phyloP scores from a whole-genome alignment of 441 rosid genomes.

The Gossypium davidsonii region DNA sequence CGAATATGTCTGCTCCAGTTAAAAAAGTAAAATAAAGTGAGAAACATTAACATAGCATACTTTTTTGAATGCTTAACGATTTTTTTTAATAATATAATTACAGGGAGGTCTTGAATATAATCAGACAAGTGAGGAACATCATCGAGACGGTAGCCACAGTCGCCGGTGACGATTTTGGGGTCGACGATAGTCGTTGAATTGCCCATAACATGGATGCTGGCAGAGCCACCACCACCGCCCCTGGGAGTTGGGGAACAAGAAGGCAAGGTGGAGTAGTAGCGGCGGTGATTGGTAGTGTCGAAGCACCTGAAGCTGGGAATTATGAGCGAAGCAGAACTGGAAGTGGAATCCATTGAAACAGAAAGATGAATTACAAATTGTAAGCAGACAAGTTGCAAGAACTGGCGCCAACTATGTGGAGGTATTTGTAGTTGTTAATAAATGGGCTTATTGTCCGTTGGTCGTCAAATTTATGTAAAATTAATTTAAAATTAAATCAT shows the following conservation, averaged over 20 bases:
- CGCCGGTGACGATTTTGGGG: slow-evolving; percentile 43
- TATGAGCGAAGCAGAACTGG: slow-evolving; percentile 31
- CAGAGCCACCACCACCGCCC: neutral
- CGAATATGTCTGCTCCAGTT: slow-evolving; percentile 20
- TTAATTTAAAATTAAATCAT: neutral
- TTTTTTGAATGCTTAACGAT: neutral
- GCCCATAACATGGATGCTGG: neutral
- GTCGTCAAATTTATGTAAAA: neutral
- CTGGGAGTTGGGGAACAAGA: neutral
- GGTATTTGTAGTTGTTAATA: slow-evolving; percentile 14
- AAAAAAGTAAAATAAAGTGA: neutral
- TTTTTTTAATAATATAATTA: slow-evolving; percentile 7
- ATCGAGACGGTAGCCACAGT: slow-evolving; percentile 55
- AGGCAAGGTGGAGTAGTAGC: slow-evolving; percentile 11
- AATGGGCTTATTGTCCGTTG: neutral
- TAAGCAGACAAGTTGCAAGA: neutral
- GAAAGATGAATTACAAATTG: neutral
- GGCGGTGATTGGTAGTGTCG: slow-evolving; percentile 27
- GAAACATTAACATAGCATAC: neutral
- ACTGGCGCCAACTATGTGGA: neutral
- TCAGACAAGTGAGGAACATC: slow-evolving; percentile 69
- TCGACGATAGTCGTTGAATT: slow-evolving; percentile 8
- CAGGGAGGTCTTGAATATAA: slow-evolving; percentile 44
- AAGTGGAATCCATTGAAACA: slow-evolving; percentile 28
- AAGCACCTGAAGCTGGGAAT: slow-evolving; percentile 34